phyloP scores from a whole-genome alignment of 1,284 basidiomycete species.

The Trametes polyzona region DNA sequence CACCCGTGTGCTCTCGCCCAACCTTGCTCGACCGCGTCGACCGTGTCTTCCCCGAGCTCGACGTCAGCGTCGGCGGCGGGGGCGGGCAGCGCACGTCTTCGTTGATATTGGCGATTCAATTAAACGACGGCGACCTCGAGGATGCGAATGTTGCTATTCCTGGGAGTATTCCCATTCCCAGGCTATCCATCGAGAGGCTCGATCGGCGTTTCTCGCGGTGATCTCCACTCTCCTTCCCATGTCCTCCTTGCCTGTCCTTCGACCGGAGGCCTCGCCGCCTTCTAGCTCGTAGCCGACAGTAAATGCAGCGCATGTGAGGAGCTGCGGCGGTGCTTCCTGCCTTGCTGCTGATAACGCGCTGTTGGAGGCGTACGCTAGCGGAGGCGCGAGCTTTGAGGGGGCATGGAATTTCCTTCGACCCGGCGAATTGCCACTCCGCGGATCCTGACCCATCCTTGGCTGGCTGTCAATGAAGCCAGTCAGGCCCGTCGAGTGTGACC shows the following conservation, averaged over 20 bases:
- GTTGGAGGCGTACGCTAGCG: neutral
- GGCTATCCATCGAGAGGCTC: slow-evolving; percentile 7
- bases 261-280: neutral
- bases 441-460: neutral
- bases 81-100: neutral
- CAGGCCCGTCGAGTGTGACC: neutral
- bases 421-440: slow-evolving; percentile 12
- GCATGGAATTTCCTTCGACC: neutral
- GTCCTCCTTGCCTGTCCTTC: neutral
- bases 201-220: slow-evolving; percentile 17
- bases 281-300: neutral
- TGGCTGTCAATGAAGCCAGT: slow-evolving; percentile 3
- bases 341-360: slow-evolving; percentile 4
- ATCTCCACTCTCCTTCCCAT: slow-evolving; percentile 15
- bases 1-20: neutral
- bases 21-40: slow-evolving; percentile 5
- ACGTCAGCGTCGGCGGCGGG: neutral
- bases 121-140: neutral
- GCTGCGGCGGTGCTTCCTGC: neutral
- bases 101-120: too few relatives aligned
- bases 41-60: neutral
- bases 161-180: slow-evolving; percentile 6
- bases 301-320: neutral
- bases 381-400: neutral
- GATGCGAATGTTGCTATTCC: slow-evolving; percentile 1